Conservation (phyloP, 2,329 filamentous ascomycete genomes). For the Exophiala oligosperma region DNA sequence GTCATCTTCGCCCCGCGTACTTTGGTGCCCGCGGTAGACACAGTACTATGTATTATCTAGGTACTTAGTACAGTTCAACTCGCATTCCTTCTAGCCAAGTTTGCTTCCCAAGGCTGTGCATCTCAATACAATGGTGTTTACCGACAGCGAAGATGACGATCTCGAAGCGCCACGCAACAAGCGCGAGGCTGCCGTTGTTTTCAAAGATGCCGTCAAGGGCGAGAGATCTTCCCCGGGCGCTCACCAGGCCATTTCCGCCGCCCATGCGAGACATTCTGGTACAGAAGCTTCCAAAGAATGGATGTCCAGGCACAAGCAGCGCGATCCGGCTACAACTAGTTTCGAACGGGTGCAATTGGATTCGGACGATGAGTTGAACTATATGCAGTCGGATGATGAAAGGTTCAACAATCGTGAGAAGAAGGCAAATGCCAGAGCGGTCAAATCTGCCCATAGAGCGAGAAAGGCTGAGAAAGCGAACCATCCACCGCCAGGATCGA, state of each 20-base stretch:
- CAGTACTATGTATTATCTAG: not conserved
- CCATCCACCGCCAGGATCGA: slow-evolving; percentile 43
- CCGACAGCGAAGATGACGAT: slow-evolving; percentile 27
- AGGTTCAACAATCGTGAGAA: slow-evolving; percentile 2
- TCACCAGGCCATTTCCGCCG: not conserved
- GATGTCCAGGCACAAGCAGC: slow-evolving; percentile 1
- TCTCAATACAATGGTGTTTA: slow-evolving; percentile 16
- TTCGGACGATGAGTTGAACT: slow-evolving; percentile 21
- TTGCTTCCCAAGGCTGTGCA: not conserved
- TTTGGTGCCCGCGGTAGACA: no score
- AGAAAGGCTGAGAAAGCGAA: slow-evolving; percentile 47
- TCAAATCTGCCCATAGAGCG: slow-evolving; percentile 51
- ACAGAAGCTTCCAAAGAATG: not conserved
- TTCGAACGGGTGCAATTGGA: slow-evolving; percentile 7
- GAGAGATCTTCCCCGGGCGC: not conserved
- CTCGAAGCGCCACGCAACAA: slow-evolving; percentile 14
- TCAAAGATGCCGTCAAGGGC: slow-evolving; percentile 2
- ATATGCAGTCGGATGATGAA: slow-evolving; percentile 12
- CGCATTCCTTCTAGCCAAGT: not conserved
- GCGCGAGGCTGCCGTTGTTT: not conserved
- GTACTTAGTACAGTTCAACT: not conserved
- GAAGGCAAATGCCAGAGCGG: slow-evolving; percentile 3
- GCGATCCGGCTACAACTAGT: not conserved
- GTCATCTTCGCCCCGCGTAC: not conserved
- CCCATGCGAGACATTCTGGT: slow-evolving; percentile 8